Evolutionary conservation across 2,329 filamentous ascomycete genomes (phyloP).

Genomic region (Diaporthe australafricana): DNA sequence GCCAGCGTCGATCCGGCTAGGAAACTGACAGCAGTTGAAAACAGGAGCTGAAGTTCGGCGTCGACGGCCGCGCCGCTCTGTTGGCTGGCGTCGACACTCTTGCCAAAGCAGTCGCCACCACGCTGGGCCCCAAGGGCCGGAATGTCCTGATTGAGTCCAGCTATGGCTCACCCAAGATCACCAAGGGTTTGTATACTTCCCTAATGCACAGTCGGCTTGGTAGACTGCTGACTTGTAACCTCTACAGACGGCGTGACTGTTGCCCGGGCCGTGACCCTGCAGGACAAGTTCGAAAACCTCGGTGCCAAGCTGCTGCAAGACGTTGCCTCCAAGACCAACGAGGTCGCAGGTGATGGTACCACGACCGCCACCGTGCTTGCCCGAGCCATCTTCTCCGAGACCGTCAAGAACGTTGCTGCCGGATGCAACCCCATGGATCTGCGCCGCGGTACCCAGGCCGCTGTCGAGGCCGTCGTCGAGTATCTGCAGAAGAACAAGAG

Average conservation of each 20-base stretch:
- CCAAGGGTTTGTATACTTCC: conserved; percentile 79
- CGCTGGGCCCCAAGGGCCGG: conserved; percentile 95
- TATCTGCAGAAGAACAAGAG: conserved; percentile 96
- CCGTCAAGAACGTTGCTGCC: conserved; percentile 98
- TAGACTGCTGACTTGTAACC: conserved; percentile 28
- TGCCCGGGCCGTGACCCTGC: conserved; percentile 87
- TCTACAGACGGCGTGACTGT: conserved; percentile 84
- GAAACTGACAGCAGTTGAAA: conserved; percentile 45
- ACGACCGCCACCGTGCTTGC: conserved; percentile 98
- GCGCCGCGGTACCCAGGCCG: conserved; percentile 94
- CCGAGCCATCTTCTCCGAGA: conserved; percentile 99
- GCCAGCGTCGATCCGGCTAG: conserved; percentile 6
- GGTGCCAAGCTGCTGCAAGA: conserved; percentile 96
- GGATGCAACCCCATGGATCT: conserved; percentile 99
- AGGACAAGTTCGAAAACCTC: conserved; percentile 99
- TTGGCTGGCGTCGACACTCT: conserved; percentile 96
- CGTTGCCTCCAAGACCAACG: conserved; percentile 99
- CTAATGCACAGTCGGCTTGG: neutral
- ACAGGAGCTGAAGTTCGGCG: conserved; percentile 97
- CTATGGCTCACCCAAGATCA: conserved; percentile 99
- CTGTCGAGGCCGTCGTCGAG: conserved; percentile 93
- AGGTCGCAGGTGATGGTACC: conserved; percentile 97
- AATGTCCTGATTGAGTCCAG: conserved; percentile 99
- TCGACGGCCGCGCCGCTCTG: conserved; percentile 89
- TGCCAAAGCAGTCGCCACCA: conserved; percentile 94